These are phyloP conservation scores for Leptodermis oblonga DNA, from an alignment of 257 asterid species.

Conservation along the genomic window DNA sequence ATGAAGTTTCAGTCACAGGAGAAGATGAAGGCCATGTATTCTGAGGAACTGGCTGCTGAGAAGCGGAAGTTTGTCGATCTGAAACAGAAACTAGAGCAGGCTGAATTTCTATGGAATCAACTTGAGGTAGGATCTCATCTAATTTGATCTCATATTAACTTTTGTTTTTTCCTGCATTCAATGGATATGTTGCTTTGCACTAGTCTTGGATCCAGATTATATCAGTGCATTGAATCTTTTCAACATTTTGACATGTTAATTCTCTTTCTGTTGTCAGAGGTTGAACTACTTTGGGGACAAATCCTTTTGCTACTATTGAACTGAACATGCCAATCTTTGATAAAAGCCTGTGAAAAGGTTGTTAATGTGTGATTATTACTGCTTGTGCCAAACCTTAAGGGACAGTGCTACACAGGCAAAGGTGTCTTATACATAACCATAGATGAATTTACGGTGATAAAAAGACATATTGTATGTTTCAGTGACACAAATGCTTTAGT, in stretches of 20 bases:
- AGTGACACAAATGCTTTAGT: neutral
- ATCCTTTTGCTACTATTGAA: slow-evolving; percentile 6
- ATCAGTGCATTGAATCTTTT: too few relatives aligned
- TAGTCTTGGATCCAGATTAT: slow-evolving; percentile 7
- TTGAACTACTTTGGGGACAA: slow-evolving; percentile 4
- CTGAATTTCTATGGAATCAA: slow-evolving; percentile 50
- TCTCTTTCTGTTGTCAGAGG: neutral
- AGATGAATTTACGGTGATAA: neutral
- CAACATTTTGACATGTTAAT: neutral
- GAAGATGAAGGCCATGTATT: slow-evolving; percentile 68
- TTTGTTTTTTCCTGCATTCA: neutral
- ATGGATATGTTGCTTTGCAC: neutral
- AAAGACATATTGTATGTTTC: neutral
- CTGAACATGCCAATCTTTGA: slow-evolving; percentile 1
- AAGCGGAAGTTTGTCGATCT: slow-evolving; percentile 41
- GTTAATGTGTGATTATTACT: too few relatives aligned
- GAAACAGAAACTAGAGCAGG: slow-evolving; percentile 54
- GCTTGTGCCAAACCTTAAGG: neutral
- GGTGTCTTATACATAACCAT: neutral
- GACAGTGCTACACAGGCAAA: neutral
- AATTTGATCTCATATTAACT: neutral
- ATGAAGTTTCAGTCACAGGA: slow-evolving; percentile 75
- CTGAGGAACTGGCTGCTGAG: slow-evolving; percentile 76
- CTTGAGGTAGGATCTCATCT: slow-evolving; percentile 60
- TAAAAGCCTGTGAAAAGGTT: too few relatives aligned